Percentiles rank a stretch among this genome's conserved stretches.
phyloP scores from a whole-genome alignment of 306 rosid species.

The Benincasa hispida region DNA sequence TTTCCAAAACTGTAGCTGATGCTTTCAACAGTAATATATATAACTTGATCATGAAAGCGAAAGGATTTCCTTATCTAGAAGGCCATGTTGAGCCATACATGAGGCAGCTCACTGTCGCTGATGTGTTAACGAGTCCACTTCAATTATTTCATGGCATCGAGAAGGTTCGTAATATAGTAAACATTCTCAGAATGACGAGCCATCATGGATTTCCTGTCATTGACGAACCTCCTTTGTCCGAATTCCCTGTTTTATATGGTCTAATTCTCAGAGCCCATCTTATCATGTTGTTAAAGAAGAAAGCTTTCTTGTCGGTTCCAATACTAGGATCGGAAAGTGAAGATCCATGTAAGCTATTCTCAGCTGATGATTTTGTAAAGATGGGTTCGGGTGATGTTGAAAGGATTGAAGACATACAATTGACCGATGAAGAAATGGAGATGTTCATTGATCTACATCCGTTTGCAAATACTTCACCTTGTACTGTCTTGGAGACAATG shows the following conservation, averaged over 20 bases:
- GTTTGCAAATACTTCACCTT: conserved; percentile 77
- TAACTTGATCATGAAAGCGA: conserved; percentile 83
- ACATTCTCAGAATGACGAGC: conserved; percentile 42
- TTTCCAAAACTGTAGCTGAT: conserved; percentile 83
- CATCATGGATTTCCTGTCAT: conserved; percentile 91
- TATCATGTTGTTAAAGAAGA: conserved; percentile 60
- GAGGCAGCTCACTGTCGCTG: conserved; percentile 74
- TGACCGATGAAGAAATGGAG: conserved; percentile 70
- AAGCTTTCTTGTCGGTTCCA: conserved; percentile 40
- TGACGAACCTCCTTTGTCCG: conserved; percentile 59
- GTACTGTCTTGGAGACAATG: conserved; percentile 87
- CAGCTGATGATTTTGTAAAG: conserved; percentile 62
- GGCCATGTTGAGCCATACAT: conserved; percentile 78
- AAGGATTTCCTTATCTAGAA: conserved; percentile 87
- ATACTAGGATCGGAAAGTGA: conserved; percentile 11
- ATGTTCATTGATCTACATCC: conserved; percentile 88
- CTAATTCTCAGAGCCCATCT: conserved; percentile 75
- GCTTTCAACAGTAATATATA: conserved; percentile 69
- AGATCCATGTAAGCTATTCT: conserved; percentile 26
- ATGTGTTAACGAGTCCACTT: conserved; percentile 79
- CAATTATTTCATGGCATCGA: conserved; percentile 70
- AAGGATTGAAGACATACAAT: conserved; percentile 39
- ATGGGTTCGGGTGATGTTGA: conserved; percentile 40
- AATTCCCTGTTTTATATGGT: conserved; percentile 56
- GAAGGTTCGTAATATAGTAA: conserved; percentile 65